Base-by-base conservation (phyloP, 208 protist species). In the Leishmania amazonensis region DNA sequence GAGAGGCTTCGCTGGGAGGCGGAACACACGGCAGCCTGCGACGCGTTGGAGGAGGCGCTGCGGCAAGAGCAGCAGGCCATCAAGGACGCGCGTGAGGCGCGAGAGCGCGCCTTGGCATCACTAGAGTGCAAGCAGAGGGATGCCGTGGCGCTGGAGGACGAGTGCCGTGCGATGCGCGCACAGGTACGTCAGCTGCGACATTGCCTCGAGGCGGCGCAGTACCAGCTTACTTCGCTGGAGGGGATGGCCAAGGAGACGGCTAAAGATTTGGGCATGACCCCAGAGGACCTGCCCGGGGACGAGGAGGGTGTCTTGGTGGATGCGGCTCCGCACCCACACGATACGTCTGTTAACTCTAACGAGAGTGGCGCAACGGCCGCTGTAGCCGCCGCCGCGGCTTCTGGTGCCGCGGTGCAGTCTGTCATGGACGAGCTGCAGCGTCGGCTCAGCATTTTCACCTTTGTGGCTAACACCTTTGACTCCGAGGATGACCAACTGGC, bases 391-490 rank as follows among this genome's bases (percentile, higher is more conserved):
- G 28, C 21, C 8, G 76, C 81, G 45, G 58, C 60, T 54, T 67
- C 67, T 21, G 72, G 74, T 7, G 83, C 85, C 13, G 77, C 86
- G 19, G 85, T 91, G 47, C 80, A 81, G 68, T 49, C 75, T 51
- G 85, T 91, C 15, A 53, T 93, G 42, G 85, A 89, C 54, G 83
- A 81, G 68, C 78, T 93, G n/a, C 83, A 90, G 19, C 83, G 85
- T n/a, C 76, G 85, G 42, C 79, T 89, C 13, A 79, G 83, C 81
- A 62, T 79, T 40, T 88, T 73, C 81, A 83, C 81, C 2, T 81
- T 87, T 49, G 85, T 76, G 35, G 85, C 85, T 24, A 85, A 81
- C 58, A 83, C 81, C n/a, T 40, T 88, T 13, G 85, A 89, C 76
- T 73, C 85, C 9, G 85, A 93, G 73, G 77, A 84, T 68, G 73